phyloP scores from a whole-genome alignment of 1,284 basidiomycete genomes.

The Tylopilus orsonianus region DNA sequence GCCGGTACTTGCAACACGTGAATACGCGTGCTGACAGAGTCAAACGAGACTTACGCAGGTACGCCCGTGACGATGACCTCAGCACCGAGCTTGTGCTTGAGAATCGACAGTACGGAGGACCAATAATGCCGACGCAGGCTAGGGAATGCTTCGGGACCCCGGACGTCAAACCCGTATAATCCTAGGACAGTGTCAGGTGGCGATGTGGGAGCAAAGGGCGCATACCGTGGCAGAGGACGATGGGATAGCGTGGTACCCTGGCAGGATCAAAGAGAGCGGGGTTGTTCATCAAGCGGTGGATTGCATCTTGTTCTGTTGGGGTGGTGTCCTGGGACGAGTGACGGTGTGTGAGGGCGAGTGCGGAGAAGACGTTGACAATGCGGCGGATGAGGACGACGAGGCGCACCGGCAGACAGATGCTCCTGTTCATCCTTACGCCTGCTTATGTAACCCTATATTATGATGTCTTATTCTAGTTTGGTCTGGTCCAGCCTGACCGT shows the following conservation, averaged over 20 bases:
- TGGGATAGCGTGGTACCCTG: constrained; percentile 81
- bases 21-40: background rate
- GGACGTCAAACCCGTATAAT: constrained; percentile 92
- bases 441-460: constrained; percentile 21
- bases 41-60: constrained; percentile 65
- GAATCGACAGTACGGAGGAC: constrained; percentile 83
- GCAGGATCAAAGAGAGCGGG: constrained; percentile 75
- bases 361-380: constrained; percentile 64
- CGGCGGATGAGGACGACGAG: constrained; percentile 60
- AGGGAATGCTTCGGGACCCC: constrained; percentile 75
- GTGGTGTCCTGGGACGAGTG: background rate
- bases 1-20: constrained; percentile 66
- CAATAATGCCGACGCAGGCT: constrained; percentile 92
- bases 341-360: constrained; percentile 50
- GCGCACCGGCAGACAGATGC: constrained; percentile 56
- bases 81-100: constrained; percentile 83
- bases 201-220: background rate
- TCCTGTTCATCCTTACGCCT: constrained; percentile 35
- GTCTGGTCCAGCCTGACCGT: constrained; percentile 9
- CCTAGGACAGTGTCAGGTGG: constrained; percentile 47
- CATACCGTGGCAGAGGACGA: constrained; percentile 94
- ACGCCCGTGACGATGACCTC: constrained; percentile 96
- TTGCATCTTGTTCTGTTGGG: constrained; percentile 42
- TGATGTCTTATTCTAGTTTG: too few relatives aligned
- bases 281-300: constrained; percentile 73